A percentile compares a stretch with the other conserved stretches of the same genome.
These are phyloP conservation scores for Termitomyces sp. DNA, from an alignment of 768 basidiomycete genomes.

Conservation along the genomic window DNA sequence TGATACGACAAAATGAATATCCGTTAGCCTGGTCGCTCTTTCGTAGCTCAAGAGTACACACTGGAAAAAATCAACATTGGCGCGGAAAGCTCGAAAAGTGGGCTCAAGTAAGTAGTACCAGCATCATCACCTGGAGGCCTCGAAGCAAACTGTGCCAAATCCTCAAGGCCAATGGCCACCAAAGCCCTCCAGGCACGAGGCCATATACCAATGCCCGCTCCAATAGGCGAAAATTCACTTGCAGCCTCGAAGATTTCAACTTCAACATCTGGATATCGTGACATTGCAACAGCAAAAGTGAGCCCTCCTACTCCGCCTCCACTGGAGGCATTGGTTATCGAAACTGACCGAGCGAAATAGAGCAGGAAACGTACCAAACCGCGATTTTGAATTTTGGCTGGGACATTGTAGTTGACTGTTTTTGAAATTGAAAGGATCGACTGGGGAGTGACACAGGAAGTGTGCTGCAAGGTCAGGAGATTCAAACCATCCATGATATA, in stretches of 20 bases:
- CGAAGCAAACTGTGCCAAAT: constrained; percentile 17
- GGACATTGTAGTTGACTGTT: background rate
- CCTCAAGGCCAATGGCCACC: constrained; percentile 31
- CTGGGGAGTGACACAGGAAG: background rate
- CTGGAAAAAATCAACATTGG: constrained; percentile 5
- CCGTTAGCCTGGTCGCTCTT: constrained; percentile 28
- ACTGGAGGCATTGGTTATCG: background rate
- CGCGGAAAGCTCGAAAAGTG: background rate
- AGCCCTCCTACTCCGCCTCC: constrained; percentile 17
- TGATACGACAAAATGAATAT: constrained; percentile 19
- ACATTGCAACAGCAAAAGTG: constrained; percentile 14
- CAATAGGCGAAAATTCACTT: constrained; percentile 12
- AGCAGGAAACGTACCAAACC: constrained; percentile 5
- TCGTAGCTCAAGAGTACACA: constrained; percentile 21
- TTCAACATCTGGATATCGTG: constrained; percentile 8
- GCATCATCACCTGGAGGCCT: constrained; percentile 14
- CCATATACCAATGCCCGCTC: constrained; percentile 17
- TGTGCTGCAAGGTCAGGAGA: background rate
- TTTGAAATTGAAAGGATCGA: background rate
- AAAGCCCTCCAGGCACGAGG: constrained; percentile 34
- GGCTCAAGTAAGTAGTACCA: constrained; percentile 10
- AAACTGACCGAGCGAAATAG: background rate
- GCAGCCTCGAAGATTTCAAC: constrained; percentile 16
- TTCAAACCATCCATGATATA: background rate
- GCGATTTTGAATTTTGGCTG: constrained; percentile 8